Evolutionary conservation across 116 monocot species (phyloP).

Genomic region (Thalassia testudinum): DNA sequence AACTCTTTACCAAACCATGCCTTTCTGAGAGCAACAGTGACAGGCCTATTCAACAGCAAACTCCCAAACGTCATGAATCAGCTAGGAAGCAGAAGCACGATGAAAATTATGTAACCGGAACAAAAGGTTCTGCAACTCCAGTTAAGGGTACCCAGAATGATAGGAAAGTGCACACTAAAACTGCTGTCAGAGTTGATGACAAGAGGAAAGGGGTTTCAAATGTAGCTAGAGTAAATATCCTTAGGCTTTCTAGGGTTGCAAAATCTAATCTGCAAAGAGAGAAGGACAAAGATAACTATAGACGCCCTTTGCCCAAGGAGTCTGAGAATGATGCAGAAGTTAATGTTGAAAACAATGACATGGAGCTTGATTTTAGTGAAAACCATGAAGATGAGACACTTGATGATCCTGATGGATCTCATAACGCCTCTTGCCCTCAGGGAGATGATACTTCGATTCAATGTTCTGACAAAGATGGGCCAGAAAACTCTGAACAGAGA

Average conservation of each 20-base stretch:
- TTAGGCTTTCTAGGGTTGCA: constrained; percentile 81
- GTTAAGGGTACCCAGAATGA: constrained; percentile 29
- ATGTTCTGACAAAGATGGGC: constrained; percentile 12
- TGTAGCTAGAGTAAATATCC: constrained; percentile 45
- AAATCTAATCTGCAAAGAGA: constrained; percentile 81
- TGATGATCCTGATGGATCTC: constrained; percentile 60
- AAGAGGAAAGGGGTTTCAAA: constrained; percentile 23
- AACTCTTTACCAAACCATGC: constrained; percentile 32
- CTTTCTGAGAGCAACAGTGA: constrained; percentile 48
- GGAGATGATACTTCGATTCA: constrained; percentile 19
- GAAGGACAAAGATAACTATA: constrained; percentile 90
- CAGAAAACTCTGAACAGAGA: constrained; percentile 21
- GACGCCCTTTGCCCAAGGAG: constrained; percentile 38
- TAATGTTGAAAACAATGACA: constrained; percentile 88
- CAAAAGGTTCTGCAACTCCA: constrained; percentile 36
- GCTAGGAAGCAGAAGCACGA: constrained; percentile 26
- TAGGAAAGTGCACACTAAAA: constrained; percentile 28
- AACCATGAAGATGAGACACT: constrained; percentile 59
- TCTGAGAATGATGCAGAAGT: constrained; percentile 69
- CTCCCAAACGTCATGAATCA: constrained; percentile 30
- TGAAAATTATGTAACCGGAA: constrained; percentile 26
- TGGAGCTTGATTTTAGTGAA: constrained; percentile 99
- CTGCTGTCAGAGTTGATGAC: constrained; percentile 29
- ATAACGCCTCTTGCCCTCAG: constrained; percentile 16
- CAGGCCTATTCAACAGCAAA: constrained; percentile 32